Percentiles rank a stretch among this genome's conserved stretches.
These are phyloP conservation scores for Aspergillus pseudonomiae DNA, from an alignment of 2,329 filamentous ascomycete species.

Conservation along the genomic window DNA sequence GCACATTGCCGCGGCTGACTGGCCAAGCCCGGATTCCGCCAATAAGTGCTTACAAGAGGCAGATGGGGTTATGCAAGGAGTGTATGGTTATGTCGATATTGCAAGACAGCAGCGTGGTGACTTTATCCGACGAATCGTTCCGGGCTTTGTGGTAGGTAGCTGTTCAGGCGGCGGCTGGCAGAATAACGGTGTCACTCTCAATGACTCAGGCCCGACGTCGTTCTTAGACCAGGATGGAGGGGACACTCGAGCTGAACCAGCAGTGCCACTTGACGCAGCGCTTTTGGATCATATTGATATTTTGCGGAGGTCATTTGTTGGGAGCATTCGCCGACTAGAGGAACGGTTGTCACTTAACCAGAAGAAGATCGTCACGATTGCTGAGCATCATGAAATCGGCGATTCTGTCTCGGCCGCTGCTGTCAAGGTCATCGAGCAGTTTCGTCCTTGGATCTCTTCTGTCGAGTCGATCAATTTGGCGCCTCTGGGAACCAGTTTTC, in stretches of 20 bases:
- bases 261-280: conserved; percentile 71
- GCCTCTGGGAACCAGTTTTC: conserved; percentile 73
- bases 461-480: conserved; percentile 92
- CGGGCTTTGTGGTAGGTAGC: conserved; percentile 89
- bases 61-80: conserved; percentile 91
- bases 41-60: conserved; percentile 96
- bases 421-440: conserved; percentile 80
- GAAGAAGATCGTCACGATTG: conserved; percentile 80
- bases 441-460: conserved; percentile 84
- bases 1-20: conserved; percentile 95
- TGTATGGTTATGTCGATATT: conserved; percentile 95
- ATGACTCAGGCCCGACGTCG: conserved; percentile 66
- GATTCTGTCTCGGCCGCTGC: conserved; percentile 81
- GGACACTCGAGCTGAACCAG: conserved; percentile 72
- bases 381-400: conserved; percentile 76
- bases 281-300: conserved; percentile 84
- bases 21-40: conserved; percentile 89
- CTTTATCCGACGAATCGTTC: conserved; percentile 87
- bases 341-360: conserved; percentile 77
- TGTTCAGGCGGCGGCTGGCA: conserved; percentile 85
- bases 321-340: conserved; percentile 82
- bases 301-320: conserved; percentile 80
- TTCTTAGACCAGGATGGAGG: conserved; percentile 87
- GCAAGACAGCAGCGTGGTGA: conserved; percentile 91
- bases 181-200: conserved; percentile 63